Evolutionary conservation across 2,329 filamentous ascomycete genomes (phyloP).

Genomic region (Colletotrichum sp.): DNA sequence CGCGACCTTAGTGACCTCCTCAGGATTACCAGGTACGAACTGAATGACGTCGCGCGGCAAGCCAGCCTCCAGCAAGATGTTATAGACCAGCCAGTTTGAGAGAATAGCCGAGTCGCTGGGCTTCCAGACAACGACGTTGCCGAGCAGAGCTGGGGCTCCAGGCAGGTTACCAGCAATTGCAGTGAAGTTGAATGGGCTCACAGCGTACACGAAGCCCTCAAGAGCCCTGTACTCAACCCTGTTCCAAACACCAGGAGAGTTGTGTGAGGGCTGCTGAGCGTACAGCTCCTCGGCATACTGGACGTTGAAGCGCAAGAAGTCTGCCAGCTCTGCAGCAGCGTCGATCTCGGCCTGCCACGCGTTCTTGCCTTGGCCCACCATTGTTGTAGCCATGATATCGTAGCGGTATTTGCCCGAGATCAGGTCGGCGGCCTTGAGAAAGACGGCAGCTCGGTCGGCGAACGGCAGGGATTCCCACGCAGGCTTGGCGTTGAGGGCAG

Average conservation of each 20-base stretch:
- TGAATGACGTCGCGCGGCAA: conserved; percentile 90
- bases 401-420: conserved; percentile 93
- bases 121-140: conserved; percentile 97
- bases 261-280: conserved; percentile 82
- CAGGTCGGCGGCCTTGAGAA: conserved; percentile 94
- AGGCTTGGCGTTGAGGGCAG: conserved; percentile 84
- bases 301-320: conserved; percentile 95
- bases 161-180: conserved; percentile 90
- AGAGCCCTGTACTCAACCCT: conserved; percentile 87
- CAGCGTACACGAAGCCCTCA: conserved; percentile 94
- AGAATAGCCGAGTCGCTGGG: conserved; percentile 88
- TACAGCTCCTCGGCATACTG: conserved; percentile 93
- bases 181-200: conserved; percentile 97
- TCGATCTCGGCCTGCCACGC: conserved; percentile 99
- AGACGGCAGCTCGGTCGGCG: conserved; percentile 87
- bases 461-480: conserved; percentile 89
- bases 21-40: conserved; percentile 89
- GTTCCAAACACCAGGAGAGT: conserved; percentile 89
- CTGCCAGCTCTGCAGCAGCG: conserved; percentile 86
- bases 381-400: conserved; percentile 94
- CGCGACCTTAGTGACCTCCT: conserved; percentile 79
- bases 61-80: conserved; percentile 90
- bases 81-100: conserved; percentile 90
- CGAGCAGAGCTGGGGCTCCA: conserved; percentile 83
- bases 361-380: conserved; percentile 97